Conservation (phyloP, 2,329 filamentous ascomycete genomes). For the Xylaria sp. region DNA sequence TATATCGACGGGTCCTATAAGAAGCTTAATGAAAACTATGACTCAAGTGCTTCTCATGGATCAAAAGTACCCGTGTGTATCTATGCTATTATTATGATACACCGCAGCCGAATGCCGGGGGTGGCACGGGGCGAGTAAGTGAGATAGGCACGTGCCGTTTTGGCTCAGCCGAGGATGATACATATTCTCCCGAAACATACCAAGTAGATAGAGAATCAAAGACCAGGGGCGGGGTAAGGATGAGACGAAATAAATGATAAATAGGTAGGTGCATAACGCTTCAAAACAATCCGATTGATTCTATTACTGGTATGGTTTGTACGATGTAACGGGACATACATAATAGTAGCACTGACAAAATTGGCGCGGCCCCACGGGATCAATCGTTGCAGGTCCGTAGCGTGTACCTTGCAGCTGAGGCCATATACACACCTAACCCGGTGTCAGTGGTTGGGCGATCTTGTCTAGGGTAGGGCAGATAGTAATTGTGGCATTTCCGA, state of each 20-base stretch:
- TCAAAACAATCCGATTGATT: neutral
- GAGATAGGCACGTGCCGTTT: constrained; percentile 32
- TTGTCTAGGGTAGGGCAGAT: neutral
- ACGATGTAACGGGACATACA: neutral
- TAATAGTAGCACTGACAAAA: neutral
- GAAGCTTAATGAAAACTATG: constrained; percentile 5
- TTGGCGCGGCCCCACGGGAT: neutral
- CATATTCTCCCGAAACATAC: constrained; percentile 8
- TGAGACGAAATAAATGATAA: constrained; percentile 2
- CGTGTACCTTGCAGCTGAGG: constrained; percentile 20
- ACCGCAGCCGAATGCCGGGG: constrained; percentile 28
- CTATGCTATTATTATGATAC: constrained; percentile 12
- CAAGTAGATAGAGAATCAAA: neutral
- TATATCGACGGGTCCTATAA: neutral
- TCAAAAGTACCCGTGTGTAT: neutral
- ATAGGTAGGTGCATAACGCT: neutral
- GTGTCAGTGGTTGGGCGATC: neutral
- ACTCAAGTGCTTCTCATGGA: constrained; percentile 3
- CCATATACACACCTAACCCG: neutral
- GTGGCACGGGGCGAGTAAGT: constrained; percentile 26
- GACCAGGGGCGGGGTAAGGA: neutral
- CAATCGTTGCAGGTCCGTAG: neutral
- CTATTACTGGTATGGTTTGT: neutral
- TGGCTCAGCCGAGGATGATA: constrained; percentile 14
- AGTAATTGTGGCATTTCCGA: neutral